Base-by-base conservation (phyloP, 768 basidiomycete genomes). In the Lentinula lateritia region DNA sequence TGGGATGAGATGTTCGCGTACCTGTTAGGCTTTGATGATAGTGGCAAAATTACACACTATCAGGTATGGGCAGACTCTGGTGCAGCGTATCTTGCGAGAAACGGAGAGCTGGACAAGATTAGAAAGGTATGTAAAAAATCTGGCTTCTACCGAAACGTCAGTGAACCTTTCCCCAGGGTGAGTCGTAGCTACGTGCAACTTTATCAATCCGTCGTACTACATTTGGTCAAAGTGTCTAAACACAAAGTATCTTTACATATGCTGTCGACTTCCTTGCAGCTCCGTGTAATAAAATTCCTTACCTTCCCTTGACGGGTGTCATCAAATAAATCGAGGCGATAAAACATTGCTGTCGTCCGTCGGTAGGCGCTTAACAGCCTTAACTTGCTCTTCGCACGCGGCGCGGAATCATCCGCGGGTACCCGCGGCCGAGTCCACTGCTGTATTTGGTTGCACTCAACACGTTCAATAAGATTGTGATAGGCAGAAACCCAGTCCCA, bases 1-100 rank as follows among this genome's bases (percentile, higher is more conserved):
- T 88, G 87, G 87, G 72, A 83, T 32, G 87, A 88, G 73, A 78
- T 75, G 15, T 89, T 88, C 65, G 71, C 75, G 8, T 87, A 87
- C 65, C 74, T 80, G 16, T 70, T 88, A 63, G 83, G 83, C 68
- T 87, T 87, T 67, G 86, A 87, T 59, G 75, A 82, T 23, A 77
- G 79, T 34, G 67, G 72, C 59, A 87, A 82, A 70, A 74, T 89
- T n/a, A 74, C 74, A 23, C 73, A 78, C 46, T 87, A 86, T 76
- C 82, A 88, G 66, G 78, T 88, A 2, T 89, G 87, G 86, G 84
- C 83, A 10, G 87, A 89, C 70, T 83, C 86, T 6, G 86, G 85
- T 10, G 82, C 86, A 5, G 79, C 83, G 9, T 86, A 85, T 70
- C 76, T 88, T 13, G 86, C 85, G 5, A 76, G 81, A 42, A 74